A percentile compares a stretch with the other conserved stretches of the same genome.
Evolutionary conservation across 148 eudicot genomes (phyloP).

Genomic region (Drosera capensis): DNA sequence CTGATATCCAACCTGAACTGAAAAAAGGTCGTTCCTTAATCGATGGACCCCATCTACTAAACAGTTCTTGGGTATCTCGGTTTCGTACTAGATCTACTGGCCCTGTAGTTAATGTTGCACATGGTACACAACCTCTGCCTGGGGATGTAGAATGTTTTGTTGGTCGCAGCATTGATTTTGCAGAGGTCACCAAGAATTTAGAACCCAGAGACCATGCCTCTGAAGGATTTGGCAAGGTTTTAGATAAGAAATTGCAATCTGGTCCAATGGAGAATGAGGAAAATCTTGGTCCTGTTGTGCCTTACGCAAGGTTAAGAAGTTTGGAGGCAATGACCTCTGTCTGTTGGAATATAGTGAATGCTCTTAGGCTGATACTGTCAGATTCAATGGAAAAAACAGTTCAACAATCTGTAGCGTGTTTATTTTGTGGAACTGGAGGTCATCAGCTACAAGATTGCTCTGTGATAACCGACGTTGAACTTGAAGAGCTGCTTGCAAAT

Average conservation of each 20-base stretch:
- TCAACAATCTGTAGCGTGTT: slow-evolving; percentile 12
- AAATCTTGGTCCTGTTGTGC: slow-evolving; percentile 4
- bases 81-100: slow-evolving; percentile 15
- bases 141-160: slow-evolving; percentile 3
- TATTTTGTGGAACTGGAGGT: slow-evolving; percentile 33
- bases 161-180: slow-evolving; percentile 2
- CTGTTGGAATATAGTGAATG: slow-evolving; percentile 40
- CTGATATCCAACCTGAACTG: slow-evolving; percentile 7
- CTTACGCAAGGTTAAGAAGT: slow-evolving; percentile 8
- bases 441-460: slow-evolving; percentile 31
- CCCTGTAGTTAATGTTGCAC: slow-evolving; percentile 3
- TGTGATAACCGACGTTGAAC: slow-evolving; percentile 21
- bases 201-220: too few species aligned
- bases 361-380: slow-evolving; percentile 21
- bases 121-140: slow-evolving; percentile 2
- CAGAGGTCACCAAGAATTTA: not conserved
- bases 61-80: slow-evolving; percentile 41
- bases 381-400: slow-evolving; percentile 6
- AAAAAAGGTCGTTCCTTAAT: slow-evolving; percentile 3
- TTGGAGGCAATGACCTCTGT: slow-evolving; percentile 31
- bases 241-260: too few species aligned
- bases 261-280: too few species aligned
- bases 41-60: slow-evolving; percentile 7
- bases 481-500: slow-evolving; percentile 16
- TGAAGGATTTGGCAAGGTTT: too few species aligned